Evolutionary conservation across 371 early-diverging fungal species (phyloP).

Genomic region (Blakeslea trispora): DNA sequence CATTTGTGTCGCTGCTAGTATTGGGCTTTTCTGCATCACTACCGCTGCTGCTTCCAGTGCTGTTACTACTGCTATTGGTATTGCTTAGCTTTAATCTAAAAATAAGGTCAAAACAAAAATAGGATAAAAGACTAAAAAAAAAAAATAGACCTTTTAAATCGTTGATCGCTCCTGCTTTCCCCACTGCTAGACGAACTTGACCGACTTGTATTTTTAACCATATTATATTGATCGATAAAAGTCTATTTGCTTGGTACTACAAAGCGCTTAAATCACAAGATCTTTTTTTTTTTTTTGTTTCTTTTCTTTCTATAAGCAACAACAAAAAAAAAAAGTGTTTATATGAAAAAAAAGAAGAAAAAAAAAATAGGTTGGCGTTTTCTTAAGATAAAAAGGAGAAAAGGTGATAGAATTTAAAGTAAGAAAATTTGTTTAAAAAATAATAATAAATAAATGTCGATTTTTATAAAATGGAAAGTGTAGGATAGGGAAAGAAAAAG

Average conservation of each 20-base stretch:
- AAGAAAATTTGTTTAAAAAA: not conserved
- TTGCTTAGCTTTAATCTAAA: slow-evolving; percentile 22
- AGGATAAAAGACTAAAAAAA: not conserved
- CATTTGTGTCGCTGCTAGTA: not conserved
- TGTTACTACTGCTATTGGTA: not conserved
- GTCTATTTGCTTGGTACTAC: too few species aligned
- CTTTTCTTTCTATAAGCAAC: not conserved
- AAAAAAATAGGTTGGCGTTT: not conserved
- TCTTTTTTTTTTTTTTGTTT: not conserved
- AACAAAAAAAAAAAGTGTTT: slow-evolving; percentile 1
- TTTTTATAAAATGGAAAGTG: not conserved
- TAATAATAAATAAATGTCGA: too few species aligned
- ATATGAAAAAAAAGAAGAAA: too few species aligned
- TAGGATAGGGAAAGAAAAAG: not conserved
- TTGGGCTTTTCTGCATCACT: not conserved
- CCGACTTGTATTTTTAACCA: slow-evolving; percentile 21
- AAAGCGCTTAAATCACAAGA: too few species aligned
- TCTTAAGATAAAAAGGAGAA: not conserved
- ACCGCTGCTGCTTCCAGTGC: not conserved
- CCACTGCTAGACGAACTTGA: slow-evolving; percentile 20
- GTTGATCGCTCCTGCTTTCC: slow-evolving; percentile 3
- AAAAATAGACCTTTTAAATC: slow-evolving; percentile 20
- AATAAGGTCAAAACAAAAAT: not conserved
- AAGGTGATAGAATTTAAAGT: not conserved
- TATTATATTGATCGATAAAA: slow-evolving; percentile 1